phyloP scores from a whole-genome alignment of 2,329 filamentous ascomycete species.

The Monosporascus sp. region DNA sequence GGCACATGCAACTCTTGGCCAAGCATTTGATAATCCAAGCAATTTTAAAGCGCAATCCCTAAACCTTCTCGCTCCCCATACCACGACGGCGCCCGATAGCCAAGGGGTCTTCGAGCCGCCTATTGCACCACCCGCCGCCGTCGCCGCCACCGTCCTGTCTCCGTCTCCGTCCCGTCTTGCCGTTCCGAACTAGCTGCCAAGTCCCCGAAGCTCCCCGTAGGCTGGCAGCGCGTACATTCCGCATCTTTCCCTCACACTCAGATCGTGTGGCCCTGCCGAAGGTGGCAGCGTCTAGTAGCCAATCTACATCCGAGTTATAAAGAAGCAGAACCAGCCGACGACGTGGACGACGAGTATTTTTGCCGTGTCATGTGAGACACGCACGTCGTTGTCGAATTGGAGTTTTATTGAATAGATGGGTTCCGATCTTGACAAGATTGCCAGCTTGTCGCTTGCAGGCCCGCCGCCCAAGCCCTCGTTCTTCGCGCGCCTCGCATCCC shows the following conservation, averaged over 20 bases:
- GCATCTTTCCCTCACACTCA: neutral
- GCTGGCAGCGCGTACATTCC: neutral
- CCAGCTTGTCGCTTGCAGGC: constrained; percentile 33
- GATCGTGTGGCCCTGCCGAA: neutral
- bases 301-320: neutral
- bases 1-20: constrained; percentile 1
- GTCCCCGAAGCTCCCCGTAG: neutral
- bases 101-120: too few species aligned
- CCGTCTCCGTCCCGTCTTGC: too few species aligned
- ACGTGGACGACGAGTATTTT: constrained; percentile 12
- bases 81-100: neutral
- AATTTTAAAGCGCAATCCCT: neutral
- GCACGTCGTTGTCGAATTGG: constrained; percentile 18
- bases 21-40: neutral
- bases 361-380: constrained; percentile 28
- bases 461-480: constrained; percentile 39
- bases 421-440: constrained; percentile 34
- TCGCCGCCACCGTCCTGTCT: neutral
- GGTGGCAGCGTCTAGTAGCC: neutral
- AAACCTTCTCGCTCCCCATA: neutral
- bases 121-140: neutral
- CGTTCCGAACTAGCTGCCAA: too few species aligned
- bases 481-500: constrained; percentile 48
- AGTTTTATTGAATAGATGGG: constrained; percentile 38
- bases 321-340: neutral